phyloP scores from a whole-genome alignment of 1,284 basidiomycete species.

The Ustanciosporium gigantosporum region DNA sequence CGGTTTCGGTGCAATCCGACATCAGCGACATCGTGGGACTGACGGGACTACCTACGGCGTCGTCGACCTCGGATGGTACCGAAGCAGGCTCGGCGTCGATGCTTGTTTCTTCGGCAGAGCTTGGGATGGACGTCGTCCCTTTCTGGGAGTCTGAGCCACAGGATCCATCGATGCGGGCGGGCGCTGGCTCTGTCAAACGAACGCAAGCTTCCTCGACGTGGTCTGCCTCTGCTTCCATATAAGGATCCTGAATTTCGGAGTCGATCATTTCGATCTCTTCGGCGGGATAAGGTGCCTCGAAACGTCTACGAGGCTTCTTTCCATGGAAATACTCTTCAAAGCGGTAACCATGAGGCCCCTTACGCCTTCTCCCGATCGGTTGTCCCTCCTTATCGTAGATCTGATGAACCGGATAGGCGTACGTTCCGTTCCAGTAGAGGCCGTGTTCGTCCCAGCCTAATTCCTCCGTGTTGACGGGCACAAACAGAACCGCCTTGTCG shows the following conservation, averaged over 20 bases:
- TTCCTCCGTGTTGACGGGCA: conserved; percentile 52
- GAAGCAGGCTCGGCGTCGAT: not conserved
- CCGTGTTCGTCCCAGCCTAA: conserved; percentile 54
- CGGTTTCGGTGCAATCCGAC: conserved; percentile 12
- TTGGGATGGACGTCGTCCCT: too few relatives aligned
- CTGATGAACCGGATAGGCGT: conserved; percentile 41
- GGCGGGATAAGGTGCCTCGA: not conserved
- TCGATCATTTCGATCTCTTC: not conserved
- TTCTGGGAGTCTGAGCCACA: too few relatives aligned
- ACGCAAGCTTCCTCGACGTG: conserved; percentile 21
- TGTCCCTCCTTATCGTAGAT: conserved; percentile 33
- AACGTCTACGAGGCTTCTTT: conserved; percentile 12
- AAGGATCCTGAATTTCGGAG: not conserved
- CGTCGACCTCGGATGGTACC: not conserved
- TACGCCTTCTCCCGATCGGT: conserved; percentile 27
- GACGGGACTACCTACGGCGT: conserved; percentile 3
- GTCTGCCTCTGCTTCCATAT: not conserved
- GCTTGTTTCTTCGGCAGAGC: not conserved
- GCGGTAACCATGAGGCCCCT: conserved; percentile 26
- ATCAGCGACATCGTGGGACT: conserved; percentile 16
- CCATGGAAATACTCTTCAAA: conserved; percentile 33
- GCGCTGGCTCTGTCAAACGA: conserved; percentile 25
- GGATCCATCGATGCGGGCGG: conserved; percentile 4
- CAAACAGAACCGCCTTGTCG: conserved; percentile 45
- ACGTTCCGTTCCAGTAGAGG: conserved; percentile 52